phyloP scores from a whole-genome alignment of 345 rosid genomes.

The Murraya koenigii region DNA sequence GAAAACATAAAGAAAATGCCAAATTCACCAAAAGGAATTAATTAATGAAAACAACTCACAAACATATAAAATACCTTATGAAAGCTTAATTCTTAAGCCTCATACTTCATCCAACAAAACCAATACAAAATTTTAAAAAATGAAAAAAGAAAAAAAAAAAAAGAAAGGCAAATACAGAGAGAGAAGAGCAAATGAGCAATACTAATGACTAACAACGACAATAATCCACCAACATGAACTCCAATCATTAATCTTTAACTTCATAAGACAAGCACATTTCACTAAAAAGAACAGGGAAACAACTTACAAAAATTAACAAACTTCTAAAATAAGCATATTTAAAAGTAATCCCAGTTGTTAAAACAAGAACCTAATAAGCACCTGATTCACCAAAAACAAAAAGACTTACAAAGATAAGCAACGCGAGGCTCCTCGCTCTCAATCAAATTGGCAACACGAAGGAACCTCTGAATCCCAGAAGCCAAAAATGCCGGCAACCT shows the following conservation, averaged over 20 bases:
- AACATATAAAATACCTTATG: background rate
- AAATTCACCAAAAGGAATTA: background rate
- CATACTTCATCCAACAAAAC: background rate
- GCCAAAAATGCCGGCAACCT: slow-evolving; percentile 73
- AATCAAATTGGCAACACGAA: slow-evolving; percentile 80
- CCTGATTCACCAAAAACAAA: background rate
- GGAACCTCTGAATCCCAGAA: slow-evolving; percentile 76
- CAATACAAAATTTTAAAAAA: background rate
- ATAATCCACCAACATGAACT: background rate
- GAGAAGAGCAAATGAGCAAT: background rate
- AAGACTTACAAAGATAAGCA: slow-evolving; percentile 70
- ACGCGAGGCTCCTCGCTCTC: slow-evolving; percentile 69
- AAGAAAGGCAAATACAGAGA: background rate
- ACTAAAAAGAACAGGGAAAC: background rate
- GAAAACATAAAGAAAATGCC: background rate
- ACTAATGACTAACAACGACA: background rate
- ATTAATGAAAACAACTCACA: background rate
- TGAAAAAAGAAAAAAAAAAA: background rate
- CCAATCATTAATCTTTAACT: background rate
- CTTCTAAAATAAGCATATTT: background rate
- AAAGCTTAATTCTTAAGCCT: background rate
- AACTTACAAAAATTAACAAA: background rate
- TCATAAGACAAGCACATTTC: background rate
- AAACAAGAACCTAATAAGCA: background rate
- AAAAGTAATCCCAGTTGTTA: background rate